Evolutionary conservation across 1,284 basidiomycete genomes (phyloP), one percentile per base, ranked within the genome.

Genomic region (Hymenochaete sp.): DNA sequence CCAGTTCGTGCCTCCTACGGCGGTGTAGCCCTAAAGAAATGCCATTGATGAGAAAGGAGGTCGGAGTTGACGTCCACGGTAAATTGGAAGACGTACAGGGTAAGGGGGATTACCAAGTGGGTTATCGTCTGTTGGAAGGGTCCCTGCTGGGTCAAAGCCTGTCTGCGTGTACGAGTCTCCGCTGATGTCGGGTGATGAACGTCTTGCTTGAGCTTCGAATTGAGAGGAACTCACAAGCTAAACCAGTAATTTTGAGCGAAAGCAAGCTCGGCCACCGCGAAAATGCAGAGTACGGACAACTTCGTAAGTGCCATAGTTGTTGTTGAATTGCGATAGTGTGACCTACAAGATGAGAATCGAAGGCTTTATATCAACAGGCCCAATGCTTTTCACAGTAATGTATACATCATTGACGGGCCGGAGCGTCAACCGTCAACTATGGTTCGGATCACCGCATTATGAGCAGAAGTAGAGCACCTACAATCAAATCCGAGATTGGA

Each of bases 161-260:
- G 75, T 77, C 56, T 72, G 68, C 1, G 75, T 73, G 60, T 76
- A 77, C 4, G 75, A 77, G 53, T 78, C 75, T 13, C 75, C 75
- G 55, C 75, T 77, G 11, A 27, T 6, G 38, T n/a, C 18, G 16
- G 26, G 11, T 9, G 21, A 44, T 9, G 10, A n/a, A 24, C n/a
- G n/a, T n/a, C n/a, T n/a, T n/a, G n/a, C n/a, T 21, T 36, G n/a
- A 19, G 18, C 19, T n/a, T 4, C 2, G 1, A 33, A 19, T 13
- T 13, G 3, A 18, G 9, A 28, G n/a, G 19, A 25, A 22, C 45
- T 38, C 36, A 51, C 50, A 73, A 73, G 51, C 67, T 71, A 55
- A 73, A 73, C 70, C 71, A 72, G 55, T 63, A 72, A 54, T 69
- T 70, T 2, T 63, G 54, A n/a, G n/a, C n/a, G n/a, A n/a, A n/a